Conservation (phyloP, 192 early-diverging fungal genomes). For the Gryganskiella cystojenkinii region DNA sequence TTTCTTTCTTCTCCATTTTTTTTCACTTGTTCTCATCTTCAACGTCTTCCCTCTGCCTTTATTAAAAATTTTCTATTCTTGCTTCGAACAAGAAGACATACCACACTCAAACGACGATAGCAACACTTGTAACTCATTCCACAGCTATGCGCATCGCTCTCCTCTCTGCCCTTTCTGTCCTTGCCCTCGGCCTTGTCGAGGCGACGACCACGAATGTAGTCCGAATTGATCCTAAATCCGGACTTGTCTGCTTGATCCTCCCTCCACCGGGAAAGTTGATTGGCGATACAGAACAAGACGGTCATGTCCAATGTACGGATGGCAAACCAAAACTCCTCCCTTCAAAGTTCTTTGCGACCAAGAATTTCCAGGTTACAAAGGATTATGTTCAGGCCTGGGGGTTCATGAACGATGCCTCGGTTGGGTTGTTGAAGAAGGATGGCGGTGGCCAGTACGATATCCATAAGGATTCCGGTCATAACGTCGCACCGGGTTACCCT, state of each 20-base stretch:
- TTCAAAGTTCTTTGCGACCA: slow-evolving; percentile 47
- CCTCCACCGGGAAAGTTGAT: slow-evolving; percentile 17
- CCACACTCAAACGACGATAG: too few relatives aligned
- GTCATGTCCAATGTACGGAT: slow-evolving; percentile 33
- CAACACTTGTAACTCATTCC: too few relatives aligned
- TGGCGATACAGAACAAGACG: slow-evolving; percentile 11
- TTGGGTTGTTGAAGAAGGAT: slow-evolving; percentile 42
- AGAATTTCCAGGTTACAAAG: slow-evolving; percentile 28
- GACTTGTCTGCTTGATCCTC: slow-evolving; percentile 24
- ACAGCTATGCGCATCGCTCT: slow-evolving; percentile 13
- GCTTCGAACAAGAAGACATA: too few relatives aligned
- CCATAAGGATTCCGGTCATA: slow-evolving; percentile 42
- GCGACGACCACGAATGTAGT: slow-evolving; percentile 5
- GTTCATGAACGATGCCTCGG: slow-evolving; percentile 39
- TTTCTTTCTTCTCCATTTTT: too few relatives aligned
- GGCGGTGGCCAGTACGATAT: slow-evolving; percentile 62
- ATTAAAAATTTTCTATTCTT: too few relatives aligned
- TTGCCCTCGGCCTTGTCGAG: slow-evolving; percentile 8
- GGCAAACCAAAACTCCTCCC: slow-evolving; percentile 40
- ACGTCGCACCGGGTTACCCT: slow-evolving; percentile 35
- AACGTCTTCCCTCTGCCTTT: too few relatives aligned
- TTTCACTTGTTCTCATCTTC: too few relatives aligned
- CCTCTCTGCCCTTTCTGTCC: slow-evolving; percentile 18
- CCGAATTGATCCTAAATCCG: slow-evolving; percentile 6
- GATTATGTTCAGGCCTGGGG: slow-evolving; percentile 60